A percentile compares a stretch with the other conserved stretches of the same genome.
phyloP scores from a whole-genome alignment of 495 filamentous ascomycete genomes.

The Aspergillus affinis region DNA sequence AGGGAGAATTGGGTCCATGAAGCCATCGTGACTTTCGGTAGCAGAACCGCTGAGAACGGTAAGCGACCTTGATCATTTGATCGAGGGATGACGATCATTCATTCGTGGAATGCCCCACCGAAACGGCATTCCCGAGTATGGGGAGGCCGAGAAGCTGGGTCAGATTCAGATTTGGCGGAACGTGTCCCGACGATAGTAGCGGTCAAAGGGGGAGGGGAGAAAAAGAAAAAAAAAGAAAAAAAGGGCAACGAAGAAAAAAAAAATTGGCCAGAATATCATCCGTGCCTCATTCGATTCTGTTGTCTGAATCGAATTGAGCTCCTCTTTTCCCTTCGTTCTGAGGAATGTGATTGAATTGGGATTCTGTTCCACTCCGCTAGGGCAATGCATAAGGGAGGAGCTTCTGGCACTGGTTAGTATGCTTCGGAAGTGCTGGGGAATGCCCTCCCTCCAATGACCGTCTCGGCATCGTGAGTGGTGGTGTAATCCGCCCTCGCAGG shows the following conservation, averaged over 20 bases:
- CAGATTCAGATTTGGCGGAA: constrained; percentile 10
- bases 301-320: not conserved
- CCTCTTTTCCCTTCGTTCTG: constrained; percentile 1
- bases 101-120: constrained; percentile 29
- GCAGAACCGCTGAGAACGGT: constrained; percentile 25
- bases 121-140: constrained; percentile 28
- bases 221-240: not conserved
- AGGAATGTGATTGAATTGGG: not conserved
- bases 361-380: not conserved
- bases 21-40: constrained; percentile 22
- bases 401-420: constrained; percentile 10
- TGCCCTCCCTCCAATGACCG: constrained; percentile 19
- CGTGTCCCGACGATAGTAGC: constrained; percentile 1
- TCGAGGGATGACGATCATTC: constrained; percentile 27
- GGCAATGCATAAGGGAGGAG: constrained; percentile 7
- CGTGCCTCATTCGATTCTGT: not conserved
- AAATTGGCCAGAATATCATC: not conserved
- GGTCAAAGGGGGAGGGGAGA: constrained; percentile 4
- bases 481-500: constrained; percentile 22
- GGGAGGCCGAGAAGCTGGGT: constrained; percentile 22
- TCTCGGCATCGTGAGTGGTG: constrained; percentile 25
- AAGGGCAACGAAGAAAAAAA: too few species aligned
- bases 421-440: constrained; percentile 8
- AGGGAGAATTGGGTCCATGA: constrained; percentile 6
- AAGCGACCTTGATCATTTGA: constrained; percentile 23